Percentiles rank a stretch among this genome's conserved stretches.
phyloP scores from a whole-genome alignment of 2,329 filamentous ascomycete species.

The Cytospora paraplurivora region DNA sequence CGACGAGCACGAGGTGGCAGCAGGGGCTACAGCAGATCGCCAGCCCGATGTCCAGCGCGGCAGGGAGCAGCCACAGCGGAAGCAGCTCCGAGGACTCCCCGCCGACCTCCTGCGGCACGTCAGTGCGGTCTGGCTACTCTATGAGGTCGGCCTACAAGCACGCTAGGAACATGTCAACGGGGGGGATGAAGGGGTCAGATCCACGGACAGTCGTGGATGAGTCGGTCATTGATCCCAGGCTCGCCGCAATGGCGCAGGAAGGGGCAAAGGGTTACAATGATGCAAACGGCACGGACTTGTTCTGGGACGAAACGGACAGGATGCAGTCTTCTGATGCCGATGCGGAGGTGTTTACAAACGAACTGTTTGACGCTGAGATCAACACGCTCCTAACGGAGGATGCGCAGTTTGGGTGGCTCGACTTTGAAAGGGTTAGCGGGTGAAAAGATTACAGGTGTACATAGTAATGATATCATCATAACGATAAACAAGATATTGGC shows the following conservation, averaged over 20 bases:
- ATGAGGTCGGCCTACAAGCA: not conserved
- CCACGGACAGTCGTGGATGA: conserved; percentile 1
- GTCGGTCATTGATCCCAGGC: conserved; percentile 25
- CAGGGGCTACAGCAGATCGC: conserved; percentile 31
- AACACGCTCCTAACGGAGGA: conserved; percentile 30
- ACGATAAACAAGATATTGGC: not conserved
- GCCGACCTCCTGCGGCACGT: conserved; percentile 20
- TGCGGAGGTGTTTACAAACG: conserved; percentile 29
- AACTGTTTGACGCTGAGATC: conserved; percentile 33
- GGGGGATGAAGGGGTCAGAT: not conserved
- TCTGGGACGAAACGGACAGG: conserved; percentile 16
- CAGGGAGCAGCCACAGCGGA: conserved; percentile 13
- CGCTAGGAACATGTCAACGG: not conserved
- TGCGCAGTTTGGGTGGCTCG: conserved; percentile 31
- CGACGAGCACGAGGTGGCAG: conserved; percentile 32
- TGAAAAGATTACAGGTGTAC: conserved; percentile 5
- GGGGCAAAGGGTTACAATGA: not conserved
- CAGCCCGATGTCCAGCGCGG: conserved; percentile 20
- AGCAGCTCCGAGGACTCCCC: conserved; percentile 20
- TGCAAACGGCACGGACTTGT: conserved; percentile 2
- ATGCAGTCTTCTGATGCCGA: conserved; percentile 5
- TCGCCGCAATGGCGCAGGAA: conserved; percentile 2
- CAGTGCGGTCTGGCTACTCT: conserved; percentile 13
- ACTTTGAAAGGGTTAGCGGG: conserved; percentile 21
- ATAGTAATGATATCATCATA: not conserved